Evolutionary conservation across 192 early-diverging fungal genomes (phyloP).

Genomic region (Nowakowskiella sp.): DNA sequence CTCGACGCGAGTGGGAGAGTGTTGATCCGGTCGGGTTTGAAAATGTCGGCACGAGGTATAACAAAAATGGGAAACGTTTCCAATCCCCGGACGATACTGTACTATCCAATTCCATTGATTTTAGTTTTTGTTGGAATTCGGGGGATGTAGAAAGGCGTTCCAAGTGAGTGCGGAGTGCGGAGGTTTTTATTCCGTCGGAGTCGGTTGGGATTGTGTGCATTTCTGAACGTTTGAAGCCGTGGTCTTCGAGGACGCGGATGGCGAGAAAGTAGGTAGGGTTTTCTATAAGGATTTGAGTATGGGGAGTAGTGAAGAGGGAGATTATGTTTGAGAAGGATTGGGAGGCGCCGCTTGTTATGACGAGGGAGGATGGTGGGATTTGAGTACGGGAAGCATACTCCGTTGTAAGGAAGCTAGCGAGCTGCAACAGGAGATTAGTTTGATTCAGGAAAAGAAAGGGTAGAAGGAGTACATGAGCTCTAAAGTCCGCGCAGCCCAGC

Average conservation of each 20-base stretch:
- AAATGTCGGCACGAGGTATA: constrained; percentile 37
- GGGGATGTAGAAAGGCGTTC: background rate
- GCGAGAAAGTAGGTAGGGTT: constrained; percentile 45
- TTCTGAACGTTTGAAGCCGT: constrained; percentile 12
- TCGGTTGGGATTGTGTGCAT: constrained; percentile 25
- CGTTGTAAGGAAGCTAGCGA: constrained; percentile 24
- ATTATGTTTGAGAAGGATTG: constrained; percentile 33
- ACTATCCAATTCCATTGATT: background rate
- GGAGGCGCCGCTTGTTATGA: constrained; percentile 32
- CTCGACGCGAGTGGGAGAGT: constrained; percentile 5
- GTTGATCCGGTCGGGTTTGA: constrained; percentile 34
- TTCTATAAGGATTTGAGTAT: constrained; percentile 30
- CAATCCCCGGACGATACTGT: background rate
- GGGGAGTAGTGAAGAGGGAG: constrained; percentile 22
- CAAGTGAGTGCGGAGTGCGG: constrained; percentile 1
- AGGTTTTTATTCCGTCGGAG: constrained; percentile 16
- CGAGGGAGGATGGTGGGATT: constrained; percentile 7
- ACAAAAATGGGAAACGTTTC: constrained; percentile 17
- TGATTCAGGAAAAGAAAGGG: background rate
- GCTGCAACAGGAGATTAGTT: background rate
- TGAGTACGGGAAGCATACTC: constrained; percentile 11
- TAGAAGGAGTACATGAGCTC: background rate
- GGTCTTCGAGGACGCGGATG: constrained; percentile 26
- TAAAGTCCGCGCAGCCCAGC: constrained; percentile 10
- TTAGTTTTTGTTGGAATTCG: background rate